phyloP scores from a whole-genome alignment of 208 protist genomes.

The Porcisia hertigi region DNA sequence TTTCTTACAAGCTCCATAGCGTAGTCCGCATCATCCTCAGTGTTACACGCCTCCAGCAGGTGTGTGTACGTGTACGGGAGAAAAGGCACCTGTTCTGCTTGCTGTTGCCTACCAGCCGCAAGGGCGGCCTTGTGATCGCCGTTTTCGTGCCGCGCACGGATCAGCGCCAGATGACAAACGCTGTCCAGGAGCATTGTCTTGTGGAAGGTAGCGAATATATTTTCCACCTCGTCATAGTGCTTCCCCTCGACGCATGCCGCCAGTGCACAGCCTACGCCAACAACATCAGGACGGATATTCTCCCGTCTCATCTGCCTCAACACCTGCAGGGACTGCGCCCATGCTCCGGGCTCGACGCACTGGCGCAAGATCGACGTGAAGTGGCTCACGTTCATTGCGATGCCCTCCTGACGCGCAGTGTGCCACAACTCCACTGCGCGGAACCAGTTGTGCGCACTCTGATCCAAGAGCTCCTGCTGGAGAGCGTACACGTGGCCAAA shows the following conservation, averaged over 20 bases:
- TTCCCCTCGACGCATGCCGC: slow-evolving; percentile 61
- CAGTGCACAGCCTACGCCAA: slow-evolving; percentile 63
- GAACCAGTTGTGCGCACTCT: slow-evolving; percentile 76
- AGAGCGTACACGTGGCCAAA: slow-evolving; percentile 91
- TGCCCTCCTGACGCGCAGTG: slow-evolving; percentile 76
- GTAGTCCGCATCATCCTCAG: slow-evolving; percentile 45
- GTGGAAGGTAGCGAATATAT: slow-evolving; percentile 52
- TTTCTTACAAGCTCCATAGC: slow-evolving; percentile 52
- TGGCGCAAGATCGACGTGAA: slow-evolving; percentile 80
- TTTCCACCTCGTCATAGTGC: slow-evolving; percentile 42
- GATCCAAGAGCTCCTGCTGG: slow-evolving; percentile 82
- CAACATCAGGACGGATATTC: slow-evolving; percentile 68
- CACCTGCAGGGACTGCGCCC: slow-evolving; percentile 62
- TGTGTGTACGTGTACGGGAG: slow-evolving; percentile 72
- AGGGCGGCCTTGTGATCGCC: slow-evolving; percentile 43
- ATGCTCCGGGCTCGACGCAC: slow-evolving; percentile 67
- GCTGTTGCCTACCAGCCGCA: slow-evolving; percentile 53
- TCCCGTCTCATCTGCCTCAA: slow-evolving; percentile 71
- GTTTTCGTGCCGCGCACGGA: slow-evolving; percentile 46
- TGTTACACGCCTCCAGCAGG: slow-evolving; percentile 60
- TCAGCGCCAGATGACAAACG: slow-evolving; percentile 78
- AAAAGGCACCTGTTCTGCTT: slow-evolving; percentile 54
- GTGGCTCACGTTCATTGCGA: slow-evolving; percentile 75
- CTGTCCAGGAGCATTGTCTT: slow-evolving; percentile 75
- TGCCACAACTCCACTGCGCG: slow-evolving; percentile 84